A percentile compares a stretch with the other conserved stretches of the same genome.
phyloP scores from a whole-genome alignment of 495 filamentous ascomycete species.

The Hyaloscypha variabilis region DNA sequence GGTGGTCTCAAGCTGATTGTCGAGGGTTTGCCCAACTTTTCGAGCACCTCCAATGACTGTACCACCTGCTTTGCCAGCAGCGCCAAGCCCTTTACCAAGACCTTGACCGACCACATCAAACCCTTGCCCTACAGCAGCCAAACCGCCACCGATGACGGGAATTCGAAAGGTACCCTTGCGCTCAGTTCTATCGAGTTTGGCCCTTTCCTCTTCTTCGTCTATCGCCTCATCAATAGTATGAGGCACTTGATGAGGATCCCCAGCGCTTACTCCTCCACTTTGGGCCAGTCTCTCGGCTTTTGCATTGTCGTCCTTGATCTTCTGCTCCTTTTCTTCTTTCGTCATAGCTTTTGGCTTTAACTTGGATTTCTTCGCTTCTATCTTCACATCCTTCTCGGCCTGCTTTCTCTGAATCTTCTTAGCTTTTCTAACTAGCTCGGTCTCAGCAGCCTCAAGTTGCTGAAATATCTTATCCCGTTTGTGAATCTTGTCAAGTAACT shows the following conservation, averaged over 20 bases:
- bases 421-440: constrained; percentile 74
- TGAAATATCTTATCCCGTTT: constrained; percentile 70
- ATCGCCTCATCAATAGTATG: constrained; percentile 73
- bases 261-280: constrained; percentile 76
- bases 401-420: constrained; percentile 76
- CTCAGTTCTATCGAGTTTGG: constrained; percentile 31
- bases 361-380: constrained; percentile 51
- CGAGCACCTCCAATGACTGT: constrained; percentile 54
- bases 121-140: constrained; percentile 39
- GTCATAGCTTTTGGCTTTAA: constrained; percentile 40
- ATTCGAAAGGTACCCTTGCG: constrained; percentile 31
- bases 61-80: constrained; percentile 65
- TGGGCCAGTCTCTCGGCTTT: constrained; percentile 64
- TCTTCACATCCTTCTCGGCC: constrained; percentile 64
- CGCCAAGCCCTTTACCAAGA: constrained; percentile 50
- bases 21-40: constrained; percentile 62
- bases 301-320: constrained; percentile 53
- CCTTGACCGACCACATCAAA: constrained; percentile 41
- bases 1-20: constrained; percentile 54
- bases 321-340: constrained; percentile 51
- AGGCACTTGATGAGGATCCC: constrained; percentile 77
- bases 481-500: constrained; percentile 84
- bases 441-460: constrained; percentile 81
- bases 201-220: constrained; percentile 41
- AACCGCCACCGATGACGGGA: constrained; percentile 32